These are phyloP conservation scores for Phytophthora foliorum DNA, from an alignment of 352 stramenopile genomes.

Conservation along the genomic window DNA sequence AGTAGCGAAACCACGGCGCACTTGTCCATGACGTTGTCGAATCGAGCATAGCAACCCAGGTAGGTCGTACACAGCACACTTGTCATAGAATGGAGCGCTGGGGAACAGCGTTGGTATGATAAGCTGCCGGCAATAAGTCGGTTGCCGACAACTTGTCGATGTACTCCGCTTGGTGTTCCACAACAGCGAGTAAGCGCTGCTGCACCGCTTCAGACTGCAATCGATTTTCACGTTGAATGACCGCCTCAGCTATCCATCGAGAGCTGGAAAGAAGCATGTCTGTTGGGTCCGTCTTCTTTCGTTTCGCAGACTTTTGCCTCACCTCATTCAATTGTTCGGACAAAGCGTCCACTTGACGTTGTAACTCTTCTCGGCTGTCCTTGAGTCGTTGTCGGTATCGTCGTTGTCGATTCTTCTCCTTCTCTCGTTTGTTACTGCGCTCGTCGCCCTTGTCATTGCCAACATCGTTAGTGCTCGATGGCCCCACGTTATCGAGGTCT, in stretches of 20 bases:
- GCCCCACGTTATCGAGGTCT: neutral
- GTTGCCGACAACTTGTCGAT: conserved; percentile 1
- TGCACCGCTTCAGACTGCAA: conserved; percentile 21
- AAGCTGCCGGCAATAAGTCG: neutral
- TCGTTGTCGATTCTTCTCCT: conserved; percentile 27
- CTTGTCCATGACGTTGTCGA: conserved; percentile 18
- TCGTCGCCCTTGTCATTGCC: neutral
- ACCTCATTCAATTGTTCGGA: conserved; percentile 3
- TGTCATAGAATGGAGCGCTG: conserved; percentile 1
- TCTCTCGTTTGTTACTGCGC: conserved; percentile 6
- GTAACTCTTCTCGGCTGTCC: conserved; percentile 17
- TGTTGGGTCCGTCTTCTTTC: neutral
- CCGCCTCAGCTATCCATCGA: conserved; percentile 9
- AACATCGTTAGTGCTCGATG: neutral
- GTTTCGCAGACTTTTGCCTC: conserved; percentile 1
- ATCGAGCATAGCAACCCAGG: conserved; percentile 25
- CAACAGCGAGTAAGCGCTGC: conserved; percentile 9
- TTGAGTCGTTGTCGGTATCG: conserved; percentile 27
- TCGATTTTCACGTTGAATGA: conserved; percentile 9
- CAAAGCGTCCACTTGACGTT: conserved; percentile 21
- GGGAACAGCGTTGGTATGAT: neutral
- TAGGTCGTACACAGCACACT: conserved; percentile 20
- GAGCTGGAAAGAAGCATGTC: neutral
- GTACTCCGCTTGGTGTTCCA: conserved; percentile 21
- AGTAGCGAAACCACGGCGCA: conserved; percentile 18